Base-by-base conservation (phyloP, 192 early-diverging fungal species). In the Coemansia umbellata region DNA sequence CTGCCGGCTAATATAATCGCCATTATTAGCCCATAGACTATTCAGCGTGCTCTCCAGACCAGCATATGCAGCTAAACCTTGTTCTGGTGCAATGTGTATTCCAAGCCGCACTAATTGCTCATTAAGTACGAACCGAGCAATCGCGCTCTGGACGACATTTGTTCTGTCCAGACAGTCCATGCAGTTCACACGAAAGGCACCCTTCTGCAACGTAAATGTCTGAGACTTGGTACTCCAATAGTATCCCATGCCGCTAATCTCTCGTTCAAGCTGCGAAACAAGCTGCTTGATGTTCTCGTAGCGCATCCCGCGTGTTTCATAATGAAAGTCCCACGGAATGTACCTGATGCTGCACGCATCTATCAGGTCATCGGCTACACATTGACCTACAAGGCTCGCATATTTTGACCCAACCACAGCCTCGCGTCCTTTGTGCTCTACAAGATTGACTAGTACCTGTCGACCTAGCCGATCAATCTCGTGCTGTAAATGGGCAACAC, bases 151-250 rank as follows among this genome's bases (percentile, higher is more conserved):
- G 18, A 91, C 87, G 3, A 98, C 93, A 49, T 98, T 97, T 26
- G 96, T 98, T 5, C 96, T 79, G 67, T 98, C 96, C 23, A 98
- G 76, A 66, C 96, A 98, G 80, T 98, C 96, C 86, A 98, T 95
- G 72, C 94, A 98, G 63, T 98, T 98, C 8, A 85, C 83, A 14
- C 88, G 76, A 24, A 85, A 82, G 6, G 81, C 82, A 7, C 82
- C 87, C 21, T 37, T 51, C 68, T 69, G 79, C 42, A 26, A 50
- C 53, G 40, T 79, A 39, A 62, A 47, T 22, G 24, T 28, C n/a
- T 64, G 53, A 1, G 26, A 50, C 8, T 40, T 62, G 9, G 65
- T 45, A 22, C 39, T 47, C 69, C 63, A 70, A 50, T 63, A 69
- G 61, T 85, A 89, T 53, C 79, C 78, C 33, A 85, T 82, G 21